A percentile compares a stretch with the other conserved stretches of the same genome.
Conservation (phyloP, 257 asterid genomes). For the Solanum chmielewskii region DNA sequence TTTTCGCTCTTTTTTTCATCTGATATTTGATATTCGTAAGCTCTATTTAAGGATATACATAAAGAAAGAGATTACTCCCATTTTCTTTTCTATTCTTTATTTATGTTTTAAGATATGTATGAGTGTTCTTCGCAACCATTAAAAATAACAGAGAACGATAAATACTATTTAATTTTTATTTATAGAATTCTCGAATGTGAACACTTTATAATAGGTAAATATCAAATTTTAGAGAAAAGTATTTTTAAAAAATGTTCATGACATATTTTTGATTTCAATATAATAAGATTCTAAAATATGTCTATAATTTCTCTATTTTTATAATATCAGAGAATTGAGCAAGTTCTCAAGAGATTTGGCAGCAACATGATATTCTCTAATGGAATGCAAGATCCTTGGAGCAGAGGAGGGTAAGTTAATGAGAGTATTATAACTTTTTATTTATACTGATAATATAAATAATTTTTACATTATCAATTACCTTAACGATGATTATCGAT, state of each 20-base stretch:
- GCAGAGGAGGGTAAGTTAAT: conserved; percentile 62
- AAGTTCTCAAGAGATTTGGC: conserved; percentile 52
- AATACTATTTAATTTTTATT: too few species aligned
- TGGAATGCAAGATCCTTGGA: conserved; percentile 84
- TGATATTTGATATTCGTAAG: neutral
- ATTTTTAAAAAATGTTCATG: too few species aligned
- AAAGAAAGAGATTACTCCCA: too few species aligned
- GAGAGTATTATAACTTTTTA: neutral
- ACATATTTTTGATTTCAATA: neutral
- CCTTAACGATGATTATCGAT: neutral
- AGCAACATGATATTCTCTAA: conserved; percentile 72
- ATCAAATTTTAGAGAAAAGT: too few species aligned
- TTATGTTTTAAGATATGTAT: too few species aligned
- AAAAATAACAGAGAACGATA: too few species aligned
- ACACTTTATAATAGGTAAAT: too few species aligned
- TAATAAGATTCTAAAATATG: neutral
- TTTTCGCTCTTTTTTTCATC: neutral
- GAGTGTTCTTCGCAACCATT: too few species aligned
- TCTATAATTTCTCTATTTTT: neutral
- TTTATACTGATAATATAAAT: neutral
- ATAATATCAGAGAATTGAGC: conserved; percentile 34
- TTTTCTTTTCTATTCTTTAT: too few species aligned
- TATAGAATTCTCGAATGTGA: too few species aligned
- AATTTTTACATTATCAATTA: neutral
- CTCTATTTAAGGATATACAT: too few species aligned